Conservation (phyloP, 306 rosid species). For the Fragaria iinumae region DNA sequence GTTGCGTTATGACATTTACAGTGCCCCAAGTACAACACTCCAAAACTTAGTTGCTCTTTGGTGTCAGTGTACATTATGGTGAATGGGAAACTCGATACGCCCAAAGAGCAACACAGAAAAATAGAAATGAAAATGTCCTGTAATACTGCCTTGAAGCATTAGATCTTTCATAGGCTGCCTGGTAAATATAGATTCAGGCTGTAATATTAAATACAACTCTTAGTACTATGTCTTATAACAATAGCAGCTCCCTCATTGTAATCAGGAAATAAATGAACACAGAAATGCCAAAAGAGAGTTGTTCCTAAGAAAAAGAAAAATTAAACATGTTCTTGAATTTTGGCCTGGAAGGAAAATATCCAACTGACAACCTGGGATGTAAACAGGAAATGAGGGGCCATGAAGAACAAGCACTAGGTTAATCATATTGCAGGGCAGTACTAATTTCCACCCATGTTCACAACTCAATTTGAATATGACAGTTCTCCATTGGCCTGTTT, state of each 20-base stretch:
- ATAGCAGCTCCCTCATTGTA: neutral
- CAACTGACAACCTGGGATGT: neutral
- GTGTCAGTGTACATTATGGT: neutral
- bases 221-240: neutral
- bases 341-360: neutral
- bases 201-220: neutral
- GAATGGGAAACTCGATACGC: neutral
- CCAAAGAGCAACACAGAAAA: neutral
- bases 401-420: neutral
- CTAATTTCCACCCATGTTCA: constrained; percentile 1
- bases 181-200: neutral
- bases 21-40: neutral
- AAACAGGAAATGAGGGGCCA: neutral
- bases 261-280: neutral
- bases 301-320: neutral
- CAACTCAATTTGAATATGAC: constrained; percentile 32
- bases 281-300: neutral
- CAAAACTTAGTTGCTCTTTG: neutral
- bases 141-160: neutral
- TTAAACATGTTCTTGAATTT: neutral
- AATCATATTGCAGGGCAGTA: neutral
- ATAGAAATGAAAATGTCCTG: neutral
- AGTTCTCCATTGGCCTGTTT: constrained; percentile 23
- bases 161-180: neutral
- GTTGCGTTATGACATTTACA: neutral